These are phyloP conservation scores for Melampsora larici-populina DNA, from an alignment of 1,284 basidiomycete species.

Conservation along the genomic window DNA sequence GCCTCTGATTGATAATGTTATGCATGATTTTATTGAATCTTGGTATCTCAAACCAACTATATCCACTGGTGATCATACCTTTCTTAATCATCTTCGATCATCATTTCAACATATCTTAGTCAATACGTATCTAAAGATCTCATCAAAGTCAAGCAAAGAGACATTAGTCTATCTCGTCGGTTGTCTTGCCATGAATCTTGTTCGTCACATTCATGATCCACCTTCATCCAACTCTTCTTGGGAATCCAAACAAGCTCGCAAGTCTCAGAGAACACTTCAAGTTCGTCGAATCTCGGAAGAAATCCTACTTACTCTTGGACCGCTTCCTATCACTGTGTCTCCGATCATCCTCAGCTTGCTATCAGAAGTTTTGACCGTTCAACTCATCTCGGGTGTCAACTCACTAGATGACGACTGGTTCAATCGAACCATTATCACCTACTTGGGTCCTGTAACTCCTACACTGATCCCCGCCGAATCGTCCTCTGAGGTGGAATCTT, in stretches of 20 bases:
- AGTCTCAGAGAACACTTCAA: conserved; percentile 10
- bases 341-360: conserved; percentile 25
- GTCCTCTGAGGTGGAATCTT: not conserved
- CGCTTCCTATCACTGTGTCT: conserved; percentile 27
- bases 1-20: conserved; percentile 24
- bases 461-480: conserved; percentile 4
- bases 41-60: conserved; percentile 35
- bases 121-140: conserved; percentile 19
- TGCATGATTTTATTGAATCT: conserved; percentile 20
- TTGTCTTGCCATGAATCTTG: conserved; percentile 41
- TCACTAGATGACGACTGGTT: conserved; percentile 26
- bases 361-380: conserved; percentile 33
- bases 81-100: conserved; percentile 24
- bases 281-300: conserved; percentile 37
- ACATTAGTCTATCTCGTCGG: conserved; percentile 37
- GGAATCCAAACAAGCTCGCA: conserved; percentile 9
- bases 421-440: conserved; percentile 23
- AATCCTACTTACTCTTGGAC: conserved; percentile 36
- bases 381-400: conserved; percentile 24
- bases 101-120: conserved; percentile 31
- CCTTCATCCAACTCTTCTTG: conserved; percentile 9
- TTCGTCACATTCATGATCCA: conserved; percentile 24
- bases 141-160: conserved; percentile 34
- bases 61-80: conserved; percentile 33
- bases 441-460: conserved; percentile 12